Evolutionary conservation across 441 rosid species (phyloP).

Genomic region (Iberis amara): DNA sequence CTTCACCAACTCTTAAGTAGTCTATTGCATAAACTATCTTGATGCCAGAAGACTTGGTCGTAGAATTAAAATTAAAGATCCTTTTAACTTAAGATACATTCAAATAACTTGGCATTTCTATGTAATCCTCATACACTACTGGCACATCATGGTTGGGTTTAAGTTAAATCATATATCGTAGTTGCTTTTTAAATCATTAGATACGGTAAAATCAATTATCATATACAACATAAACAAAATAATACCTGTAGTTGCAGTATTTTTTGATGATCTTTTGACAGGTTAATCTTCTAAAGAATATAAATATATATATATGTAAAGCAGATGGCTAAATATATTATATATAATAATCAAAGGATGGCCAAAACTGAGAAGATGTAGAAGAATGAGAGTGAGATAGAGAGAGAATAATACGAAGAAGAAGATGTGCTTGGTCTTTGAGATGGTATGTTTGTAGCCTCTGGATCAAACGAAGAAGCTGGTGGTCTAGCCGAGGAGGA

Average conservation of each 20-base stretch:
- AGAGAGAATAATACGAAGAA: slow-evolving; percentile 18
- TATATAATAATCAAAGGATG: slow-evolving; percentile 16
- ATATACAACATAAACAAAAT: slow-evolving; percentile 15
- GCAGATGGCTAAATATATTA: slow-evolving; percentile 1
- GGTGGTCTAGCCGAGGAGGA: slow-evolving; percentile 44
- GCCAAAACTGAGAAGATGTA: slow-evolving; percentile 29
- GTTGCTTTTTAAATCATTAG: no score
- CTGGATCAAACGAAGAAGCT: slow-evolving; percentile 52
- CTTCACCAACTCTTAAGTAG: no score
- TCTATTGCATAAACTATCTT: no score
- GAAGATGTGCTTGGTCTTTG: slow-evolving; percentile 30
- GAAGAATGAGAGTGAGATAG: slow-evolving; percentile 21
- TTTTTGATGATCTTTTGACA: slow-evolving; percentile 1
- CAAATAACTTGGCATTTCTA: no score
- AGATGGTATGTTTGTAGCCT: slow-evolving; percentile 44
- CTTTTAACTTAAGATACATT: no score
- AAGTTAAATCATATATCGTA: no score
- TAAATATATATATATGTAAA: slow-evolving; percentile 7
- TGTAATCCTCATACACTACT: no score
- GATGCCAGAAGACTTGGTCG: no score
- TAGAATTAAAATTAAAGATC: no score
- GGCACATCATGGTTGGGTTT: no score
- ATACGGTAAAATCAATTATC: slow-evolving; percentile 13
- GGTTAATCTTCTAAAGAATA: slow-evolving; percentile 26
- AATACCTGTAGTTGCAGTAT: neutral